These are phyloP conservation scores for Rhodamnia rubescens DNA, from an alignment of 345 rosid genomes.

Conservation along the genomic window DNA sequence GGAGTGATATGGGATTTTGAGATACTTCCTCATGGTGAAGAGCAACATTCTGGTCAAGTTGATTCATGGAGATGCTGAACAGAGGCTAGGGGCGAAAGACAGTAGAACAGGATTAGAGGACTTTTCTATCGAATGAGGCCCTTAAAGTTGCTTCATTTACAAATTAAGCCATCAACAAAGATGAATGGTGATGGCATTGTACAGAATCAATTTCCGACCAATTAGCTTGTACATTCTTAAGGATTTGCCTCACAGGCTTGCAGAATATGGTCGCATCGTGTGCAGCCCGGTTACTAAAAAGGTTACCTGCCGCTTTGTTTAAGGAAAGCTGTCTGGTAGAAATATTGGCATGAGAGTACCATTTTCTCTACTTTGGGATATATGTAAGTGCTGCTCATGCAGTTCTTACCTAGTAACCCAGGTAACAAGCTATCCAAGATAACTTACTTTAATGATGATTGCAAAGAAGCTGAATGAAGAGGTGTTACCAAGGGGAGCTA, in stretches of 20 bases:
- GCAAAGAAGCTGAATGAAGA: not conserved
- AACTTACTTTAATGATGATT: not conserved
- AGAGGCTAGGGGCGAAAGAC: not conserved
- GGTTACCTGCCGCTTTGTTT: not conserved
- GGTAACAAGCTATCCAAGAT: not conserved
- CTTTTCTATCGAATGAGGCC: not conserved
- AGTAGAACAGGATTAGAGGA: not conserved
- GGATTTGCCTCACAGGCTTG: not conserved
- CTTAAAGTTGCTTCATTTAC: not conserved
- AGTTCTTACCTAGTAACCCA: not conserved
- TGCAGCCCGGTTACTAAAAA: not conserved
- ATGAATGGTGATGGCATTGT: not conserved
- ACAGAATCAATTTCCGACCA: not conserved
- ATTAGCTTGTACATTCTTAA: not conserved
- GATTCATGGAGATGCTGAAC: not conserved
- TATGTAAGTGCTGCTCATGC: not conserved
- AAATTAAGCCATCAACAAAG: not conserved
- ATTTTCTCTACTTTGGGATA: not conserved
- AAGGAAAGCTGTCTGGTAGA: not conserved
- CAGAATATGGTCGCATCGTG: not conserved
- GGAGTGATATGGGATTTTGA: not conserved
- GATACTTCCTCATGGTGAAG: not conserved
- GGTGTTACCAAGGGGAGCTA: not conserved
- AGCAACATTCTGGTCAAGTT: not conserved
- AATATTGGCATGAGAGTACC: too few species aligned